phyloP scores from a whole-genome alignment of 208 protist species.

The Wallacemonas rigidus region DNA sequence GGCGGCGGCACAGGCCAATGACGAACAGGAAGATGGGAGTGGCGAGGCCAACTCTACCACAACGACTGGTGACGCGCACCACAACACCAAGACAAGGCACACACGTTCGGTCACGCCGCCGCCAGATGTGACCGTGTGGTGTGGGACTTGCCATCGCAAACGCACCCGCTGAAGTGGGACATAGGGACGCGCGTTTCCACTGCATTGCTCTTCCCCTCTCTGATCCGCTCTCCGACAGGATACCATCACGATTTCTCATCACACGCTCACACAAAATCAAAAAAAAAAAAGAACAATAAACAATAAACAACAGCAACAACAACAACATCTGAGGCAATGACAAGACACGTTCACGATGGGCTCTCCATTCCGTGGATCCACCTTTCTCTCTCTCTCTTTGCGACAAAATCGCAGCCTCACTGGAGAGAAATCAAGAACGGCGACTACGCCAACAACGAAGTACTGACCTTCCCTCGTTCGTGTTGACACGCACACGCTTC shows the following conservation, averaged over 20 bases:
- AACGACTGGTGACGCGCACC: too few species aligned
- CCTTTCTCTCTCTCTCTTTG: too few species aligned
- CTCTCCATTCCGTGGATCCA: background rate
- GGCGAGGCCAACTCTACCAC: background rate
- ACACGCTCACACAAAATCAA: background rate
- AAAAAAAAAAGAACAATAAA: slow-evolving; percentile 4
- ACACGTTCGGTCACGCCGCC: background rate
- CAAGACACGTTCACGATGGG: background rate
- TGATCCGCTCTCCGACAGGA: background rate
- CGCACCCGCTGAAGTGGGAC: background rate
- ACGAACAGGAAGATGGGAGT: slow-evolving; percentile 4
- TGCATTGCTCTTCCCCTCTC: background rate
- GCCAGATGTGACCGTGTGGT: slow-evolving; percentile 50
- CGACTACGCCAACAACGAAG: too few species aligned
- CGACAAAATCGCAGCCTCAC: too few species aligned
- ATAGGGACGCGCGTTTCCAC: background rate
- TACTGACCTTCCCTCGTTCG: too few species aligned
- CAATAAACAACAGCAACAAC: too few species aligned
- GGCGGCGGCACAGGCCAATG: background rate
- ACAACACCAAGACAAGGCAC: too few species aligned
- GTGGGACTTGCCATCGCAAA: slow-evolving; percentile 38
- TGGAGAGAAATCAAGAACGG: too few species aligned
- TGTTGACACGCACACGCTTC: too few species aligned
- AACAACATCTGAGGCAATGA: background rate
- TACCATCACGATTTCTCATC: too few species aligned